phyloP scores from a whole-genome alignment of 1,139 yeast genomes.

The Magnusiomyces tetraspermus region DNA sequence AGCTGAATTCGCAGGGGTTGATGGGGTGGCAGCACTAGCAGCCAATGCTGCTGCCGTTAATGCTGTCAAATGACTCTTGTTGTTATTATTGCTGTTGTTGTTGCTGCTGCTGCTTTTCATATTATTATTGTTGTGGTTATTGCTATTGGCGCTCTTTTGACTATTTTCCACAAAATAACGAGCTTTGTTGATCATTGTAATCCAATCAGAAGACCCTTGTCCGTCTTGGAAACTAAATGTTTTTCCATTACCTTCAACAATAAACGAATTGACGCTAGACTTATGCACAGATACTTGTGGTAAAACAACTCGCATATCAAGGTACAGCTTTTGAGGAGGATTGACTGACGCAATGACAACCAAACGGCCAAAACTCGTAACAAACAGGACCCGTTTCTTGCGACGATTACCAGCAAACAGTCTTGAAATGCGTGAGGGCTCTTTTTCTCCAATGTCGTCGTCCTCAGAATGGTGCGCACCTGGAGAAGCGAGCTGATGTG shows the following conservation, averaged over 20 bases:
- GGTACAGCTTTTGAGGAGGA: constrained; percentile 4
- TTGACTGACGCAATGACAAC: constrained; percentile 14
- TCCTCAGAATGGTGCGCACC: constrained; percentile 8
- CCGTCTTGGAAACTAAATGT: constrained; percentile 31
- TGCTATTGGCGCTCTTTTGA: constrained; percentile 17
- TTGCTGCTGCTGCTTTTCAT: constrained; percentile 31
- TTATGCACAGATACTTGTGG: constrained; percentile 31
- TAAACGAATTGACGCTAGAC: constrained; percentile 25
- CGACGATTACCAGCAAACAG: constrained; percentile 26
- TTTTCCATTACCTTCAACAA: constrained; percentile 30
- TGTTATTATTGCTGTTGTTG: constrained; percentile 30
- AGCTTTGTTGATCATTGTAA: constrained; percentile 26
- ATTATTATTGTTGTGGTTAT: constrained; percentile 19
- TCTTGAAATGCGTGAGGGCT: constrained; percentile 25
- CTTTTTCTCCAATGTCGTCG: constrained; percentile 16
- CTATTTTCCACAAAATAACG: constrained; percentile 23
- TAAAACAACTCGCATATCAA: constrained; percentile 28
- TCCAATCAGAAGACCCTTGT: constrained; percentile 29
- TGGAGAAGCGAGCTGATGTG: constrained; percentile 9
- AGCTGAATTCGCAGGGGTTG: background rate
- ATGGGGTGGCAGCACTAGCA: background rate
- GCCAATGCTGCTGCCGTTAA: background rate
- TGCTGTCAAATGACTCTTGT: background rate
- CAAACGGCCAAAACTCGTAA: constrained; percentile 32
- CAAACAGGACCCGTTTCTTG: constrained; percentile 27